Evolutionary conservation across 495 filamentous ascomycete genomes (phyloP), one percentile per base, ranked within the genome.

Genomic region (Penicillium desertorum): DNA sequence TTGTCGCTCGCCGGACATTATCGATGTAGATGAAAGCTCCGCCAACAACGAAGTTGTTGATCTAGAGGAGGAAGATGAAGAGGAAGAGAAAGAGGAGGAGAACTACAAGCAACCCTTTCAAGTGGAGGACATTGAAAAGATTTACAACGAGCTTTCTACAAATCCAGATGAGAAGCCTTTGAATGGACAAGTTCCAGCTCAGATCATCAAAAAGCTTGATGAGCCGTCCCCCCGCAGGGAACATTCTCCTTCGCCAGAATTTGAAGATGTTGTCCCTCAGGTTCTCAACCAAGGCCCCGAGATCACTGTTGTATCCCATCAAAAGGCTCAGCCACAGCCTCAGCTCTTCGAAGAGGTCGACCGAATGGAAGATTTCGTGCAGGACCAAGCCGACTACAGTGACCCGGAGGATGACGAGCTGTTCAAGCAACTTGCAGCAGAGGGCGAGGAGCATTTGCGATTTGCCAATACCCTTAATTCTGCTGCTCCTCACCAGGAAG

Each of bases 351-450:
- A 56, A 45, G 71, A 75, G 22, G 58, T 60, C 42, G 62, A 69
- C 22, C 56, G 61, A 17, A 22, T 57, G 25, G 71, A 65, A 9
- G 65, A 60, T 12, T 57, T 72, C 36, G 62, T 72, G 1, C 71
- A 77, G 44, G 72, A 78, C 10, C 62, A 71, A 36, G 73, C 60
- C 34, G 79, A 86, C 7, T 90, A 88, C 62, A 90, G 86, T 27
- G 93, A 98, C 60, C 87, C 91, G 0, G 93, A 96, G 73, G 93
- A 98, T 58, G 91, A 91, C 70, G 91, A 94, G 48, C 78, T 98
- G 5, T 76, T 98, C 41, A 82, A 81, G 23, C 90, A 92, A 59
- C 83, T 98, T 59, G 91, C 90, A 10, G 83, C 85, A 8, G 94
- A 98, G 78, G 87, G 86, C 3, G 89, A 96, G 75, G 94, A 96